Evolutionary conservation across 2,329 filamentous ascomycete genomes (phyloP), one percentile per base, ranked within the genome.

Genomic region (Cladosporium sp.): DNA sequence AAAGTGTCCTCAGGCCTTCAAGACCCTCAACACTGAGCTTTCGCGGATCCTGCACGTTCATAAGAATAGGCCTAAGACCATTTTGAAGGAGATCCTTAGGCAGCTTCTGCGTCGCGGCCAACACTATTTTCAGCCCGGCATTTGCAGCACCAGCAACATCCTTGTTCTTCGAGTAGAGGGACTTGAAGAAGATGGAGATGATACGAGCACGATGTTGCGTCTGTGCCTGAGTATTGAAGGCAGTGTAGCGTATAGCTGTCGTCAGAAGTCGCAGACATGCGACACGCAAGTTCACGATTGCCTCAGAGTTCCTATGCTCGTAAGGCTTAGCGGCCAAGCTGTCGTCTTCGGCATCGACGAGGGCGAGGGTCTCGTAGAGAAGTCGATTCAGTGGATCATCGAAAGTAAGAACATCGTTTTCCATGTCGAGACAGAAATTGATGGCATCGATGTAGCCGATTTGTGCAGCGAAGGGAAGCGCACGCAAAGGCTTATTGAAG

Each of bases 381-480:
- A 99, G 82, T 53, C 95, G 87, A 70, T 95, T 96, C 28, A 98
- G 84, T 68, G 93, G 89, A 58, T 98, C 94, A 70, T 97, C 95
- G 76, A 98, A 97, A 8, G 89, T 88, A 28, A 99, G 88, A 73
- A 97, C 94, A 69, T 95, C 91, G 58, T 90, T 88, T 76, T 96
- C 94, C 58, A 99, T 84, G 65, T 90, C 89, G 81, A 99, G 86
- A 75, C 96, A 96, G 78, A 96, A 99, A 0, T 92, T 97, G 75
- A 99, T 93, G 0, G 95, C 95, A 76, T 99, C 96, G 71, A 99
- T 97, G 75, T 96, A 98, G 4, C 95, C 96, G 70, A 99, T 99
- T 79, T 99, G 96, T 2, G 92, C 94, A 5, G 92, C 86, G 75
- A 99, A 99, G 0, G 95, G 95, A 67, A 99, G 82, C 0, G 95